These are phyloP conservation scores for Manihot esculenta DNA, from an alignment of 441 rosid genomes.

Conservation along the genomic window DNA sequence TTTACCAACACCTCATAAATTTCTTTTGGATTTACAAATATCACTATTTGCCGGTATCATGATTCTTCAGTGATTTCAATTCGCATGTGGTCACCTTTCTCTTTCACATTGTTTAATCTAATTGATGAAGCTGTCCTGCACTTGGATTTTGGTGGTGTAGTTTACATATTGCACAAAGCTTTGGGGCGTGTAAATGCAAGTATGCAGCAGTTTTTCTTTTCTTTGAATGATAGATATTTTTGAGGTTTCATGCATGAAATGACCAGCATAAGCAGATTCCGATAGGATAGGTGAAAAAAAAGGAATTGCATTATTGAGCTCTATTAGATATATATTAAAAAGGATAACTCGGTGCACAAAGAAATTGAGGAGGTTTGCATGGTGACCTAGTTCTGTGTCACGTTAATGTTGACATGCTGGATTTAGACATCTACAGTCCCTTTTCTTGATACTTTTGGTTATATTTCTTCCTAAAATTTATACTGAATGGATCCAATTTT, in stretches of 20 bases:
- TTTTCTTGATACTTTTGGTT: background rate
- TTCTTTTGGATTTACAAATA: background rate
- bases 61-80: conserved; percentile 1
- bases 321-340: background rate
- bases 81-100: background rate
- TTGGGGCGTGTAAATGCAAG: background rate
- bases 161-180: background rate
- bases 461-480: conserved; percentile 1
- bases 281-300: too few species aligned
- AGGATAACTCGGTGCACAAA: too few species aligned
- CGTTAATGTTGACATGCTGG: conserved; percentile 1
- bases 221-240: background rate
- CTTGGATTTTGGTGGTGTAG: background rate
- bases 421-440: background rate
- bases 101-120: background rate
- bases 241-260: background rate
- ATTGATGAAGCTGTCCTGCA: background rate
- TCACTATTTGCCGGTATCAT: background rate
- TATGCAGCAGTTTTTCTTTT: too few species aligned
- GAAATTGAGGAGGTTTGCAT: too few species aligned
- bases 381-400: conserved; percentile 3
- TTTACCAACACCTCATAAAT: background rate
- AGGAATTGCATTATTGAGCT: background rate
- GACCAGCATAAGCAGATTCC: background rate
- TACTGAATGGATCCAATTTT: conserved; percentile 10